Evolutionary conservation across 805 yeast genomes (phyloP), one percentile per base, ranked within the genome.

Genomic region (Ogataea ramenticola): DNA sequence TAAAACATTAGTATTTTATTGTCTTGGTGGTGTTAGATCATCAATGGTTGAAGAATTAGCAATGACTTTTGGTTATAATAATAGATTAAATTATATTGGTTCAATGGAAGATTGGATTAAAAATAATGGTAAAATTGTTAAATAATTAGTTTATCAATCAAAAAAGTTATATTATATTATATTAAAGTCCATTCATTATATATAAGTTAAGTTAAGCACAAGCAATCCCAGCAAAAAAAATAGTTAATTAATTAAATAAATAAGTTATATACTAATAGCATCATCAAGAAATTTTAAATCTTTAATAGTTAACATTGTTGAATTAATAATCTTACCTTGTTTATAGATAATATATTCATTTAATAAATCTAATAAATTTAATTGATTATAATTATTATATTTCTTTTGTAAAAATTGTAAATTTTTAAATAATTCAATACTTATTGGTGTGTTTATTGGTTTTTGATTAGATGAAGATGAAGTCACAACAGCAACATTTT

Each of bases 11-110:
- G 76, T 91, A 36, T 90, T 91, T 66, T 90, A 90, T 67, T 91
- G 99, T 66, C 77, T 85, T 40, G 96, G 86, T 9, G 99, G 99
- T 45, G 85, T 89, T 39, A 80, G 99, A 70, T 83, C 95, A 21
- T 74, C 87, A 38, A 87, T 88, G 49, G 90, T 96, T 36, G 96
- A 88, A 60, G 95, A 87, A 58, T 72, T 91, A 58, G 98, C 98
- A 14, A 77, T 80, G 48, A 85, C 96, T 21, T 87, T 82, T 64
- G 98, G 97, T 11, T 91, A 91, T 65, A 67, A 74, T 41, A 75
- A 85, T 53, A 76, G 96, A 52, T 88, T 90, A 45, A 86, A 89
- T 63, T 91, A 91, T 65, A 65, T 74, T 36, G 98, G 98, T 4
- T 85, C 96, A 12, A 85, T 80, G 64, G 81, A 77, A 56, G 97